phyloP scores from a whole-genome alignment of 2,329 filamentous ascomycete species.

The Ophiostoma pallidulum region DNA sequence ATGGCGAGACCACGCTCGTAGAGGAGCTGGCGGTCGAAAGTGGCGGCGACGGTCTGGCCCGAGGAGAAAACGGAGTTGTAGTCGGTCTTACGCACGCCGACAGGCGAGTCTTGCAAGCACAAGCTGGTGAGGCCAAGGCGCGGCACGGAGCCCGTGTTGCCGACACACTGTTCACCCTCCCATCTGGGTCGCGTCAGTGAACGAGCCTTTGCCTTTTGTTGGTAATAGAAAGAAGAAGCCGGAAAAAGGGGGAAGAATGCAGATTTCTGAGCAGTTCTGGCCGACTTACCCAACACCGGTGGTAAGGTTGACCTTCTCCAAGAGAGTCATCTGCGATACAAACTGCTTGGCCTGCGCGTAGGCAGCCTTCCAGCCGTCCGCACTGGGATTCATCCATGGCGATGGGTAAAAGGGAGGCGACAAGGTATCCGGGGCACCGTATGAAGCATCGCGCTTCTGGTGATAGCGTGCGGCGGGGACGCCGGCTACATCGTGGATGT shows the following conservation, averaged over 20 bases:
- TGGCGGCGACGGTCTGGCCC: constrained; percentile 61
- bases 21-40: constrained; percentile 60
- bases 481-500: too few species aligned
- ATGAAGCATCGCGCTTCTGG: too few species aligned
- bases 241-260: too few species aligned
- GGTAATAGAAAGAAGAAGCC: too few species aligned
- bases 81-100: constrained; percentile 57
- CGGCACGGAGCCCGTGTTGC: constrained; percentile 37
- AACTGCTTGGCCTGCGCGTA: constrained; percentile 56
- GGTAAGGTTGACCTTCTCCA: constrained; percentile 71
- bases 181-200: constrained; percentile 56
- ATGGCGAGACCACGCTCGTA: constrained; percentile 59
- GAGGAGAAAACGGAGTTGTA: constrained; percentile 62
- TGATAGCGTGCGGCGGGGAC: too few species aligned
- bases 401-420: too few species aligned
- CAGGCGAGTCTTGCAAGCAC: constrained; percentile 62
- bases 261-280: too few species aligned
- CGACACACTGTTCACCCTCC: constrained; percentile 23
- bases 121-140: constrained; percentile 48
- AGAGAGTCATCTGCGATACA: constrained; percentile 56
- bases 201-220: too few species aligned
- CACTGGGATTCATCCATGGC: too few species aligned
- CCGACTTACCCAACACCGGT: too few species aligned
- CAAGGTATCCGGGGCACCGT: too few species aligned
- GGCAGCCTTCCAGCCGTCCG: constrained; percentile 49